Evolutionary conservation across 805 yeast species (phyloP).

Genomic region (Kuraishia borneana): DNA sequence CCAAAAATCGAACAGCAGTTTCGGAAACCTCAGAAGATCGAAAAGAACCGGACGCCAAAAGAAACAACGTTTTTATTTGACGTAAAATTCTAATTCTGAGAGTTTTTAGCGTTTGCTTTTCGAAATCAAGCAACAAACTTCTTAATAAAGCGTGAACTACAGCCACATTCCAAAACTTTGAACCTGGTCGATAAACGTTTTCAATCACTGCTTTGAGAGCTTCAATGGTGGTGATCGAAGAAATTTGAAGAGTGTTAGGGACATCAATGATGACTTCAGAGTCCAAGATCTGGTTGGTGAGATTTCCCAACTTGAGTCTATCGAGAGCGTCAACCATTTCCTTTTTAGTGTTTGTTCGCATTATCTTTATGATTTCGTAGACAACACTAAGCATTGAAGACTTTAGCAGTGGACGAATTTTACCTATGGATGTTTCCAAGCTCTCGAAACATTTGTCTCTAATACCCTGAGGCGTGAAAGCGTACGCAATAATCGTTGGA

Average conservation of each 20-base stretch:
- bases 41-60: conserved; percentile 13
- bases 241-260: not conserved
- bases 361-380: conserved; percentile 22
- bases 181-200: conserved; percentile 9
- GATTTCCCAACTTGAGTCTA: too few species aligned
- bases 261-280: not conserved
- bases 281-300: not conserved
- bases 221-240: conserved; percentile 3
- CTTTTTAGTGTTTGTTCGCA: conserved; percentile 9
- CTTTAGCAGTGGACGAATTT: conserved; percentile 3
- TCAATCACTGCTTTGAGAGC: conserved; percentile 7
- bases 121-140: conserved; percentile 17
- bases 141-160: conserved; percentile 25
- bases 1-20: conserved; percentile 10
- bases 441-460: conserved; percentile 19
- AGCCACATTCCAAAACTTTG: conserved; percentile 23
- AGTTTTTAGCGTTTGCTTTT: conserved; percentile 9
- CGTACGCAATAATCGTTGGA: conserved; percentile 29
- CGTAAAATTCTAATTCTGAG: conserved; percentile 19
- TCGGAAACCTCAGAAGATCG: conserved; percentile 8
- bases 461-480: conserved; percentile 27
- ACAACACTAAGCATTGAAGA: conserved; percentile 21
- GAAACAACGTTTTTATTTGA: conserved; percentile 24
- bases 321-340: too few species aligned
- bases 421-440: not conserved